A percentile compares a stretch with the other conserved stretches of the same genome.
These are phyloP conservation scores for Trichaptum fuscoviolaceum DNA, from an alignment of 768 basidiomycete genomes.

Conservation along the genomic window DNA sequence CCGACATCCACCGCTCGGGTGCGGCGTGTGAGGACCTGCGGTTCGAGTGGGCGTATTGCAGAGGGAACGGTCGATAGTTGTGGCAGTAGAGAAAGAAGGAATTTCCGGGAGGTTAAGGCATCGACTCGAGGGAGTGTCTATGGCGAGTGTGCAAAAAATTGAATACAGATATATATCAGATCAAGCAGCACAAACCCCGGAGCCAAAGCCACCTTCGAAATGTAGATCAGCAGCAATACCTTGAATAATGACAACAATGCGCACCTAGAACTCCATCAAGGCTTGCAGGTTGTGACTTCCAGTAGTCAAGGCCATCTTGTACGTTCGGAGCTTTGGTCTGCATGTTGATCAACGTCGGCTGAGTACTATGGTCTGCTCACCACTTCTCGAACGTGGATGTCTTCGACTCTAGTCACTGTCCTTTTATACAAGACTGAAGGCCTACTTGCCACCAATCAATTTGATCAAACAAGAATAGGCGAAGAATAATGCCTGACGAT, in stretches of 20 bases:
- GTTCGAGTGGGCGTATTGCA: conserved; percentile 49
- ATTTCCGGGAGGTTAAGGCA: conserved; percentile 82
- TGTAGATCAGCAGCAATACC: not conserved
- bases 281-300: conserved; percentile 75
- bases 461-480: not conserved
- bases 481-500: not conserved
- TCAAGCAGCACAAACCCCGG: conserved; percentile 24
- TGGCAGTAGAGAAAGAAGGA: conserved; percentile 78
- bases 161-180: conserved; percentile 1
- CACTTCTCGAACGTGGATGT: not conserved
- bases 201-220: conserved; percentile 27
- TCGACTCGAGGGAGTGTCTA: conserved; percentile 89
- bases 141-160: not conserved
- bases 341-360: conserved; percentile 1
- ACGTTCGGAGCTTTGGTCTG: conserved; percentile 41
- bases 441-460: not conserved
- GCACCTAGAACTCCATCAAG: conserved; percentile 83
- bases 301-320: conserved; percentile 79
- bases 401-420: not conserved
- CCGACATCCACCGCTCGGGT: conserved; percentile 87
- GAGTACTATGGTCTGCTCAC: not conserved
- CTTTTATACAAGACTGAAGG: not conserved
- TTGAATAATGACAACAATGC: conserved; percentile 11
- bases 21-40: conserved; percentile 29
- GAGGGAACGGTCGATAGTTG: conserved; percentile 74